Percentiles rank a stretch among this genome's conserved stretches.
Evolutionary conservation across 768 basidiomycete species (phyloP).

Genomic region (Mycena crocata): DNA sequence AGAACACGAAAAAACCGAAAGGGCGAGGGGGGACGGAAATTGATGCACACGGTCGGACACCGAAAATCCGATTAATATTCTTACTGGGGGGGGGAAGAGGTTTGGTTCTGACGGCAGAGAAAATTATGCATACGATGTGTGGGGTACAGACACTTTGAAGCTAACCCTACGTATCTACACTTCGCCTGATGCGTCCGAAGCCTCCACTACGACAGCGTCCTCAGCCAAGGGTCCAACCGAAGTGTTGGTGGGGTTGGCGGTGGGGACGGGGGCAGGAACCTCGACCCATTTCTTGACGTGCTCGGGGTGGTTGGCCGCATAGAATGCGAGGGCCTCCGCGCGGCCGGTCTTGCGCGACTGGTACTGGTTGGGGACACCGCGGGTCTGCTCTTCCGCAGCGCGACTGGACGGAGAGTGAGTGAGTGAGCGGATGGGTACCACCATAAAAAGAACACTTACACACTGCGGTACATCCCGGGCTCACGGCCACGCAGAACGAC

Average conservation of each 20-base stretch:
- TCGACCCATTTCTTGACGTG: slow-evolving; percentile 9
- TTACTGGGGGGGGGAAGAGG: too few relatives aligned
- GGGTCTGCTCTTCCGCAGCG: not conserved
- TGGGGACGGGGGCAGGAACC: not conserved
- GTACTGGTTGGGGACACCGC: slow-evolving; percentile 2
- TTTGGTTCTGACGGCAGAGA: too few relatives aligned
- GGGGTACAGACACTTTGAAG: too few relatives aligned
- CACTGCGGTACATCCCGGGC: slow-evolving; percentile 4
- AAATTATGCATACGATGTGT: too few relatives aligned
- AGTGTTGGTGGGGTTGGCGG: not conserved
- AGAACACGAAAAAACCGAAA: too few relatives aligned
- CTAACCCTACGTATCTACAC: too few relatives aligned
- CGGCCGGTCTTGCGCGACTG: not conserved
- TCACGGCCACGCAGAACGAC: not conserved
- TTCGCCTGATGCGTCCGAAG: too few relatives aligned
- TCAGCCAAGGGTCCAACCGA: not conserved
- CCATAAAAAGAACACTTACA: not conserved
- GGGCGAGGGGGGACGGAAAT: too few relatives aligned
- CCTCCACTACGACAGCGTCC: too few relatives aligned
- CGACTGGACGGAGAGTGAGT: not conserved
- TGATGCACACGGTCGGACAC: too few relatives aligned
- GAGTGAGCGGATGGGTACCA: not conserved
- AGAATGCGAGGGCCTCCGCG: not conserved
- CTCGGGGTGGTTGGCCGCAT: not conserved
- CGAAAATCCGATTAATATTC: too few relatives aligned